phyloP scores from a whole-genome alignment of 495 filamentous ascomycete genomes.

The Barbatosphaeria neglecta region DNA sequence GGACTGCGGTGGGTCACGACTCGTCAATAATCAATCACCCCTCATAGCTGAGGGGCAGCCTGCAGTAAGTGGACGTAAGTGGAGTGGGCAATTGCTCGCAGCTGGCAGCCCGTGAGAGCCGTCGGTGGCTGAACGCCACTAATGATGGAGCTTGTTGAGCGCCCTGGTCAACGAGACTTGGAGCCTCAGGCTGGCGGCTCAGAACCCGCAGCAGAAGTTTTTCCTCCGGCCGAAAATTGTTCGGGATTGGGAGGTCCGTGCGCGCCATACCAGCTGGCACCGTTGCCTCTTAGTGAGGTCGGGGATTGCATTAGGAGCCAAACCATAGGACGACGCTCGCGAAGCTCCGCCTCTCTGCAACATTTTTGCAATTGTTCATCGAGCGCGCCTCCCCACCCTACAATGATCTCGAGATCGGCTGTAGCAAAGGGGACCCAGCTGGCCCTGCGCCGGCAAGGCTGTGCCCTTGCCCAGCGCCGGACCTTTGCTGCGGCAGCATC shows the following conservation, averaged over 20 bases:
- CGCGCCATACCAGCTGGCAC: background rate
- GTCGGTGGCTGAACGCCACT: no score
- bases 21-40: no score
- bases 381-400: slow-evolving; percentile 40
- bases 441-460: slow-evolving; percentile 56
- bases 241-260: slow-evolving; percentile 8
- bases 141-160: slow-evolving; percentile 6
- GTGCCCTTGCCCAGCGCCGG: slow-evolving; percentile 47
- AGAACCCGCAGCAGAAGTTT: background rate
- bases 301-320: background rate
- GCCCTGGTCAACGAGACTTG: background rate
- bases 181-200: background rate
- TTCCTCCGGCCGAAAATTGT: slow-evolving; percentile 20
- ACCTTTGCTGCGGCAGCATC: slow-evolving; percentile 69
- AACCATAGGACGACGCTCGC: background rate
- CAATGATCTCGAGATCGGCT: slow-evolving; percentile 78
- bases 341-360: slow-evolving; percentile 18
- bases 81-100: background rate
- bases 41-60: background rate
- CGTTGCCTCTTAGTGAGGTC: background rate
- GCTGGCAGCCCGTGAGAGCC: no score
- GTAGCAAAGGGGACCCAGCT: slow-evolving; percentile 66
- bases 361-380: slow-evolving; percentile 30
- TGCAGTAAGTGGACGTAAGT: background rate
- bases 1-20: background rate